Base-by-base conservation (phyloP, 139 green algal genomes). In the Deuterostichococcus epilithicus region DNA sequence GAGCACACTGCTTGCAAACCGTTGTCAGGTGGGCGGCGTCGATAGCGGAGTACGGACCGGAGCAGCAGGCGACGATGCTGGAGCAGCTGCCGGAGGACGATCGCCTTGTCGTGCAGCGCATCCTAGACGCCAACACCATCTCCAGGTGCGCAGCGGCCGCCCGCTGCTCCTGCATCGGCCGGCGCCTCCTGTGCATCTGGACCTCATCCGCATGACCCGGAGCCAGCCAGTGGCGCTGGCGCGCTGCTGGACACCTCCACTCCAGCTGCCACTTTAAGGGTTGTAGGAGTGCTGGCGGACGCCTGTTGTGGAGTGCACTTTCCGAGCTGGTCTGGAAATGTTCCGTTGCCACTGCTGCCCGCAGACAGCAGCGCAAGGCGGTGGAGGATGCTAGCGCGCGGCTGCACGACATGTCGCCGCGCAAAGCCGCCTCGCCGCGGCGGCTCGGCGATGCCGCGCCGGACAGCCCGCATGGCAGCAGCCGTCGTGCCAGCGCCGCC, bases 31-130 rank as follows among this genome's bases (percentile, higher is more conserved):
- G 84, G 84, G 86, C 86, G 0, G 78, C 72, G 15, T 79, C 84
- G 70, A 74, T 90, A 6, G 60, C 69, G 13, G 72, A 65, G 1
- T 37, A 85, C 58, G 72, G 76, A 4, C 77, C 80, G 15, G 44
- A 67, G 5, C 70, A 45, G 37, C 79, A 74, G 23, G 52, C 65
- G 1, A 73, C 68, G 15, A 73, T 84, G 8, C 59, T 90, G 63
- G 80, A 35, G 5, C 76, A 78, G 3, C 76, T 90, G 71, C 35
- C 68, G 5, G 82, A 88, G 74, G 79, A 84, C 22, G 86, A 90
- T 68, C 36, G 84, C 1, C 65, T 86, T 30, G 68, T 76, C 4
- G 82, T 90, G 75, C 77, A 88, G 80, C 78, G 79, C 36, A 80
- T 89, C 25, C 34, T 89, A 69, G 81, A 86, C 36, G 2, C 32